Conservation (phyloP, 441 rosid genomes). For the Gossypium davidsonii region DNA sequence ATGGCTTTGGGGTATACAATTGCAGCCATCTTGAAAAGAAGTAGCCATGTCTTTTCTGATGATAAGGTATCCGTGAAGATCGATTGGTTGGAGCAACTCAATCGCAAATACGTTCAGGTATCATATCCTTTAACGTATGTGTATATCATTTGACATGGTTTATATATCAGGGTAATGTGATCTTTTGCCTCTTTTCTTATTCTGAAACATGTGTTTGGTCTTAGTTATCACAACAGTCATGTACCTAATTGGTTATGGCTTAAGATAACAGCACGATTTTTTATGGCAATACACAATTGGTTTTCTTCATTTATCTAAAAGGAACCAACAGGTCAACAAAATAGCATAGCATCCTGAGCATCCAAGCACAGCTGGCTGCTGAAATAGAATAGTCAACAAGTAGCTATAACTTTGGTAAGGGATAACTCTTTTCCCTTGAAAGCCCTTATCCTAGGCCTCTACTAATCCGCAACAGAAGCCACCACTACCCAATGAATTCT, state of each 20-base stretch:
- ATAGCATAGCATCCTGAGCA: neutral
- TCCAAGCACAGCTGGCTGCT: neutral
- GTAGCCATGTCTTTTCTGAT: constrained; percentile 74
- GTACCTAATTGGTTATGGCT: constrained; percentile 2
- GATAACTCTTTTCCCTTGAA: neutral
- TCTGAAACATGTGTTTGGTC: neutral
- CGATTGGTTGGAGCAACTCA: constrained; percentile 95
- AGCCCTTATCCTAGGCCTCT: neutral
- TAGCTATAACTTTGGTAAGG: neutral
- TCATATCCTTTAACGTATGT: neutral
- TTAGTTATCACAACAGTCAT: neutral
- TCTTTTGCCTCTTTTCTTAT: neutral
- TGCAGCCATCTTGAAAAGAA: constrained; percentile 85
- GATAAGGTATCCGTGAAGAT: constrained; percentile 81
- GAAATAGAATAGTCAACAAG: neutral
- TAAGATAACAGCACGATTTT: neutral
- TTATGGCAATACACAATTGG: neutral
- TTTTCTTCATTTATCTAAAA: neutral
- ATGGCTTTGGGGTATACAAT: constrained; percentile 97
- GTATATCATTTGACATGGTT: neutral
- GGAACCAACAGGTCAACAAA: constrained; percentile 2
- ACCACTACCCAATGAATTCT: neutral
- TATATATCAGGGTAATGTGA: neutral
- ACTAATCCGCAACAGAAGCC: neutral
- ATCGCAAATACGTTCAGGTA: constrained; percentile 93